Evolutionary conservation across 139 green algal genomes (phyloP).

Genomic region (Tetraselmis striata): DNA sequence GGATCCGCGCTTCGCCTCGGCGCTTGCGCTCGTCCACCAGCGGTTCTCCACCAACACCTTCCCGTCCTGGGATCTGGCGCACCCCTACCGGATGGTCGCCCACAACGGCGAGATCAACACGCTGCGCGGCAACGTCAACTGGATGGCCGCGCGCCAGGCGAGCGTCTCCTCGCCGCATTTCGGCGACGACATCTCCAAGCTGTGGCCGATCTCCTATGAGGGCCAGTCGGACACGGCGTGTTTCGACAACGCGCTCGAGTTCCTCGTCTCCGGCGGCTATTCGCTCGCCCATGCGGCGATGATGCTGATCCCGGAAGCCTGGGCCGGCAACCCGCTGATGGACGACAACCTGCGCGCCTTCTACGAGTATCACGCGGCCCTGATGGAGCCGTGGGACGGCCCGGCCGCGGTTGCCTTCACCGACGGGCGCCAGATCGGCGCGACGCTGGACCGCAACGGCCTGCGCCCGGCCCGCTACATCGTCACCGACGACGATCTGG

Average conservation of each 20-base stretch:
- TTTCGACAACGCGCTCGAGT: constrained; percentile 87
- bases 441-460: constrained; percentile 93
- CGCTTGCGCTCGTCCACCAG: constrained; percentile 90
- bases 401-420: constrained; percentile 90
- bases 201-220: constrained; percentile 79
- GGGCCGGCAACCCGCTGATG: constrained; percentile 83
- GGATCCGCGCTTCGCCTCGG: constrained; percentile 64
- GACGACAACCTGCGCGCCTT: constrained; percentile 73
- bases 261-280: constrained; percentile 70
- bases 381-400: constrained; percentile 97
- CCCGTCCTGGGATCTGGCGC: constrained; percentile 82
- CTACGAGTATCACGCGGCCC: constrained; percentile 80
- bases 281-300: constrained; percentile 88
- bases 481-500: constrained; percentile 68
- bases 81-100: constrained; percentile 89
- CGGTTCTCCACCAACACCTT: constrained; percentile 98
- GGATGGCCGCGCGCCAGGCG: constrained; percentile 88
- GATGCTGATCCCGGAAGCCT: constrained; percentile 96
- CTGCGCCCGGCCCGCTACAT: constrained; percentile 90
- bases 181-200: constrained; percentile 48
- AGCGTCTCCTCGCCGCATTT: constrained; percentile 68
- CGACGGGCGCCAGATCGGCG: constrained; percentile 85
- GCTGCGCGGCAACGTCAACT: constrained; percentile 75
- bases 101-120: constrained; percentile 95
- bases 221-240: constrained; percentile 75